Base-by-base conservation (phyloP, 1,284 basidiomycete genomes). In the Malassezia slooffiae region DNA sequence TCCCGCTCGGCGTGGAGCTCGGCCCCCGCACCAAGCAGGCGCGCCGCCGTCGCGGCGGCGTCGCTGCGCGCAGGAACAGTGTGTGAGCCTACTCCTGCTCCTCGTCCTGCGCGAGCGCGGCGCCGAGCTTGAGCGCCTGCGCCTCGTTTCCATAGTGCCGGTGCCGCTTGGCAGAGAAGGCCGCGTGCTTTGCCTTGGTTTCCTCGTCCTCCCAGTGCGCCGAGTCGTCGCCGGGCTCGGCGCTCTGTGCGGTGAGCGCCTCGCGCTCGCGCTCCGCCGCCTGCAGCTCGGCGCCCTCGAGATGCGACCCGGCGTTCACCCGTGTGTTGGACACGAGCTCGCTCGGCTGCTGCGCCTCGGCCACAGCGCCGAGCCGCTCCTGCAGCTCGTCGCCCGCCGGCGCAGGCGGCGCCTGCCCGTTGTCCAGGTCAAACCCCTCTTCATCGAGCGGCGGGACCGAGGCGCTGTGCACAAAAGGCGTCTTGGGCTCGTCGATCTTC, bases 1-100 rank as follows among this genome's bases (percentile, higher is more conserved):
- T 96, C 21, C 87, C 89, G 0, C 79, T 76, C 15, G 75, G 80
- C 13, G 74, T 77, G 43, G 79, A 85, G 19, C 8, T 15, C 16
- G 20, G 28, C 72, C 72, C 41, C 71, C 50, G 73, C 74, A 52
- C 70, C 70, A 7, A 65, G 71, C 62, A 46, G 71, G 15, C 22
- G 15, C 9, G 15, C 10, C 20, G 29, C 13, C 38, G n/a, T 21
- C 33, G 33, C 16, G 38, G 45, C 19, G 34, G 45, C 16, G 17
- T 36, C 6, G 13, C 35, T 9, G 36, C 46, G 16, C 46, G 46
- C 4, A 34, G 46, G 13, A 42, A 48, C 15, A 48, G 46, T 33
- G 13, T 48, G 13, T 47, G 41, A 34, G 11, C 61, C 5, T 62
- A 60, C 1, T 66, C 61, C n/a, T 67, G 64, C 6, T 62, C 63